Conservation (phyloP, 2,329 filamentous ascomycete genomes). For the Aspergillus texensis region DNA sequence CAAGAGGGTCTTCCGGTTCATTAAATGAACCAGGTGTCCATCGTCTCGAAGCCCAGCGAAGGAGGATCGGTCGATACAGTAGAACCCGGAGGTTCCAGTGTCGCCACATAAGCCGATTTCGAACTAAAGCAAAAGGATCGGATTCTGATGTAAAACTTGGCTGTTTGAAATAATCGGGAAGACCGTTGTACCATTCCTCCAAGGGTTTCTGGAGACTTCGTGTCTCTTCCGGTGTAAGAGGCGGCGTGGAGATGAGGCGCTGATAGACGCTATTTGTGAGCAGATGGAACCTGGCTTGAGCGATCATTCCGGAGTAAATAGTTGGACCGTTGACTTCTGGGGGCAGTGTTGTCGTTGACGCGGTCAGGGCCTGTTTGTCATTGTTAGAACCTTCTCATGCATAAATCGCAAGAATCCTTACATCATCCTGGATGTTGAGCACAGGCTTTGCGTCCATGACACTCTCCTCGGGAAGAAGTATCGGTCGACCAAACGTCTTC, state of each 20-base stretch:
- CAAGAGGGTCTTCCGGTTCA: constrained; percentile 38
- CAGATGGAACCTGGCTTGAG: constrained; percentile 47
- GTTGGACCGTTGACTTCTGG: constrained; percentile 43
- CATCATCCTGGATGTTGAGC: constrained; percentile 48
- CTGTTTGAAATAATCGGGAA: constrained; percentile 46
- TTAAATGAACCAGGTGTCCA: constrained; percentile 34
- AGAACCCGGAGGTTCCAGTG: constrained; percentile 49
- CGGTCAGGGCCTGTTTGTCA: constrained; percentile 34
- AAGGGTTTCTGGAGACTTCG: constrained; percentile 45
- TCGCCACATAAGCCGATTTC: constrained; percentile 46
- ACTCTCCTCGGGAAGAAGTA: constrained; percentile 48
- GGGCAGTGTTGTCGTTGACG: constrained; percentile 40
- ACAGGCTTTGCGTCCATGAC: constrained; percentile 49
- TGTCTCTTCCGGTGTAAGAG: constrained; percentile 45
- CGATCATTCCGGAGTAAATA: constrained; percentile 47
- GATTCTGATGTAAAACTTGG: constrained; percentile 35
- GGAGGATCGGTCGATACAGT: constrained; percentile 46
- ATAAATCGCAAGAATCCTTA: constrained; percentile 11
- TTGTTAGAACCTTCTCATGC: not conserved
- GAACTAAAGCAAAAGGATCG: constrained; percentile 41
- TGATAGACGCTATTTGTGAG: constrained; percentile 50
- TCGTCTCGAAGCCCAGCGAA: constrained; percentile 43
- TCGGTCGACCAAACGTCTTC: constrained; percentile 54
- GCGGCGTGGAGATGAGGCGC: constrained; percentile 47
- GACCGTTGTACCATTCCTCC: constrained; percentile 44